Evolutionary conservation across 2,329 filamentous ascomycete genomes (phyloP).

Genomic region (Diaporthe sp.): DNA sequence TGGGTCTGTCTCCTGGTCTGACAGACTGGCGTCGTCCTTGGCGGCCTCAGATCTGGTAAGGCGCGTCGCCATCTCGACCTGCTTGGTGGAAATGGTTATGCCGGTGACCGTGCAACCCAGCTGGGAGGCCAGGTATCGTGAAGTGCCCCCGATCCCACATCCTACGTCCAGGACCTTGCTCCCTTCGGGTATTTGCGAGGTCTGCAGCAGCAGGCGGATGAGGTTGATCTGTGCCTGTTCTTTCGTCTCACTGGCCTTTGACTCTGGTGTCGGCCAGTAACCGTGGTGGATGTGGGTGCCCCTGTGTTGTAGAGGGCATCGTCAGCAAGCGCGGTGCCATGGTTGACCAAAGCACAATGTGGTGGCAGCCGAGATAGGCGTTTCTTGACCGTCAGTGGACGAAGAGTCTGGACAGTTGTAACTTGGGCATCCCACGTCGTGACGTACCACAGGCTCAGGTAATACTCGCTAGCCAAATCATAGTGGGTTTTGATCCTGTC

Average conservation of each 20-base stretch:
- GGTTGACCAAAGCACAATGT: neutral
- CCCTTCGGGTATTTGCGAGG: slow-evolving; percentile 50
- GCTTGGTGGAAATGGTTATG: slow-evolving; percentile 68
- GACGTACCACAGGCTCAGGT: slow-evolving; percentile 67
- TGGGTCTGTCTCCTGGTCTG: slow-evolving; percentile 37
- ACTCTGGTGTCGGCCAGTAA: slow-evolving; percentile 62
- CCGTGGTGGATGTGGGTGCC: slow-evolving; percentile 73
- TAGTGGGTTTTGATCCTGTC: slow-evolving; percentile 70
- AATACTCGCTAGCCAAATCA: slow-evolving; percentile 70
- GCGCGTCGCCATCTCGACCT: slow-evolving; percentile 68
- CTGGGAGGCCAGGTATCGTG: slow-evolving; percentile 63
- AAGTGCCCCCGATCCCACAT: slow-evolving; percentile 70
- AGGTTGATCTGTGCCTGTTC: slow-evolving; percentile 68
- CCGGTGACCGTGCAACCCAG: slow-evolving; percentile 65
- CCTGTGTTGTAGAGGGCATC: slow-evolving; percentile 47
- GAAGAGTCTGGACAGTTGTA: neutral
- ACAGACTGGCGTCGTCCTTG: slow-evolving; percentile 32
- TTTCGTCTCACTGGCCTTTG: slow-evolving; percentile 61
- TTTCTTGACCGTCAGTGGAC: neutral
- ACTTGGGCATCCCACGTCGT: neutral
- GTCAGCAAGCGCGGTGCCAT: neutral
- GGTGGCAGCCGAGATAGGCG: neutral
- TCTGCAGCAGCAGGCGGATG: slow-evolving; percentile 64
- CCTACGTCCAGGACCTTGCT: slow-evolving; percentile 67
- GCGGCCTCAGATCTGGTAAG: slow-evolving; percentile 53